These are phyloP conservation scores for Rugonectria rugulosa DNA, from an alignment of 2,329 filamentous ascomycete species.

Conservation along the genomic window DNA sequence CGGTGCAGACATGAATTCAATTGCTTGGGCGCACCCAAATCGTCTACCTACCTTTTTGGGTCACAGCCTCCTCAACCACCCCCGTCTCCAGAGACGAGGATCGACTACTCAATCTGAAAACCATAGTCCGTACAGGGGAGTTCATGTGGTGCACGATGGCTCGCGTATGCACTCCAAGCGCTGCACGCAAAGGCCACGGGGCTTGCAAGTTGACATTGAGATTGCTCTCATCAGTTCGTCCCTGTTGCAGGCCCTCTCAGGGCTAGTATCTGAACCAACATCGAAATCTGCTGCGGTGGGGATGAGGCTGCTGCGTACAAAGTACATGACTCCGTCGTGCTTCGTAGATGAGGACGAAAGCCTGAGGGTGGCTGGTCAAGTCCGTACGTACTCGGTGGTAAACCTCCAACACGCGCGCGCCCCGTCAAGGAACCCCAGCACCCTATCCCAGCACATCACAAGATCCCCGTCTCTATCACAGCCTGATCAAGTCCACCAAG, in stretches of 20 bases:
- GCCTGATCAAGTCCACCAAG: slow-evolving; percentile 12
- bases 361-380: too few species aligned
- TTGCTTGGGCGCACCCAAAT: too few species aligned
- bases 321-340: too few species aligned
- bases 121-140: slow-evolving; percentile 6
- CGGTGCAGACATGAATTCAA: too few species aligned
- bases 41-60: slow-evolving; percentile 9
- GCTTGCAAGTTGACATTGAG: neutral
- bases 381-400: too few species aligned
- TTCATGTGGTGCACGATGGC: slow-evolving; percentile 18
- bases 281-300: too few species aligned
- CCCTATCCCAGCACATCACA: slow-evolving; percentile 6
- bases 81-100: slow-evolving; percentile 3
- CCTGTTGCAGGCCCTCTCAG: neutral
- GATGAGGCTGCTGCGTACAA: too few species aligned
- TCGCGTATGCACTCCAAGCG: slow-evolving; percentile 12
- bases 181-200: neutral
- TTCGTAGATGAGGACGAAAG: too few species aligned
- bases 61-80: neutral
- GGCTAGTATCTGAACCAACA: slow-evolving; percentile 4
- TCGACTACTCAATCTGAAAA: slow-evolving; percentile 9
- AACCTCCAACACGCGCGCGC: neutral
- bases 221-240: neutral
- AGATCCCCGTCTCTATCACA: slow-evolving; percentile 3
- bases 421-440: neutral